Base-by-base conservation (phyloP, 1,284 basidiomycete genomes). In the Phylloporus gajari region DNA sequence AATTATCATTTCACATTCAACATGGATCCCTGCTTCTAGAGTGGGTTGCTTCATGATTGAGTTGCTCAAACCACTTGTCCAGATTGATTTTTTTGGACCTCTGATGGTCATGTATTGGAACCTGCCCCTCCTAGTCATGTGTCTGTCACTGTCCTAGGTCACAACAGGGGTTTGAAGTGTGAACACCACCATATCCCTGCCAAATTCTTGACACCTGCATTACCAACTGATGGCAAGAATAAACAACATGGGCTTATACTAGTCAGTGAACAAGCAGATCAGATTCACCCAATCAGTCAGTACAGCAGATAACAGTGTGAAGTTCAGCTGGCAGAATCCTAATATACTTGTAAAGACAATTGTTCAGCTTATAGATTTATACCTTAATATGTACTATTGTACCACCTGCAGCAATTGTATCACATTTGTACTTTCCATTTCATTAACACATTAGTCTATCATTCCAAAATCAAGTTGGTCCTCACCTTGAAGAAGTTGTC, bases 1-100 rank as follows among this genome's bases (percentile, higher is more conserved):
- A 35, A 9, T 1, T 71, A 19, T 17, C 63, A 65, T 1, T 44
- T 71, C 2, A 6, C 48, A 25, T 71, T 71, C n/a, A 71, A 71
- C n/a, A 32, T 69, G n/a, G 42, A 65, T 11, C 12, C 61, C 27
- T 13, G 7, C 5, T 69, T 56, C 2, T 17, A 30, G 13, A 9
- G 32, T 40, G 23, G 40, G 5, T 61, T 15, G 21, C 17, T 71
- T 21, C 25, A 11, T 23, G 11, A 65, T 51, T 21, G n/a, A 8
- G 21, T 65, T 17, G n/a, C 63, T 27, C 44, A 35, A 11, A 71
- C 63, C 19, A 69, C 68, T 6, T 65, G 62, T 19, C 65, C 64
- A 7, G 65, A 69, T 21, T 21, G 21, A 21, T 70, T 70, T 62
- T 61, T 58, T 60, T 46, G 46, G 58, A 17, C 25, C 65, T 19